Evolutionary conservation across 2,329 filamentous ascomycete species (phyloP).

Genomic region (Microcyclospora tardicrescens): DNA sequence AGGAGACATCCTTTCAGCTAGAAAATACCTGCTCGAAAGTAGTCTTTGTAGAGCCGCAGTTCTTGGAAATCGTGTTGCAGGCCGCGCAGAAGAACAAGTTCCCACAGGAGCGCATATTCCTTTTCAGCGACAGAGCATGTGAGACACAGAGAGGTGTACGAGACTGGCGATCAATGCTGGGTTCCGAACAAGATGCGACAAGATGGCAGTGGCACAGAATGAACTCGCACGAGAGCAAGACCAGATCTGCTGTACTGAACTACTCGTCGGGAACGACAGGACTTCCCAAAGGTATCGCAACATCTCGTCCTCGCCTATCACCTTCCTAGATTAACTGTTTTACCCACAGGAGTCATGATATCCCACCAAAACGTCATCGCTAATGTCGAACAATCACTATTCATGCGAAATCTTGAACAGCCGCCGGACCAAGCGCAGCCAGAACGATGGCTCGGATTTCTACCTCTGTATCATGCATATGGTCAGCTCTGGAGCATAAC

Average conservation of each 20-base stretch:
- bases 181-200: conserved; percentile 22
- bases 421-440: conserved; percentile 13
- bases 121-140: conserved; percentile 13
- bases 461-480: conserved; percentile 34
- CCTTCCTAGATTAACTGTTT: conserved; percentile 35
- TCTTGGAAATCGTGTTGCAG: conserved; percentile 34
- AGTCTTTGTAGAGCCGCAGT: conserved; percentile 35
- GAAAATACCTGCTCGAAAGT: conserved; percentile 28
- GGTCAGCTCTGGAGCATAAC: conserved; percentile 31
- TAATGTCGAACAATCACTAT: conserved; percentile 34
- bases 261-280: conserved; percentile 80
- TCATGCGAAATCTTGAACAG: conserved; percentile 15
- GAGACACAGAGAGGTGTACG: conserved; percentile 30
- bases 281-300: conserved; percentile 66
- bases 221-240: conserved; percentile 35
- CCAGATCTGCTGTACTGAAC: conserved; percentile 50
- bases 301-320: conserved; percentile 37
- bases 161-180: conserved; percentile 20
- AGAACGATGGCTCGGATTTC: conserved; percentile 38
- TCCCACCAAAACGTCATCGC: conserved; percentile 18
- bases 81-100: conserved; percentile 41
- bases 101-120: conserved; percentile 35
- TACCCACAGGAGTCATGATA: conserved; percentile 20
- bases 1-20: conserved; percentile 40
- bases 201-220: conserved; percentile 41